Percentiles rank a stretch among this genome's conserved stretches.
Conservation (phyloP, 176 grass and related monocot genomes). For the Raddia guianensis region DNA sequence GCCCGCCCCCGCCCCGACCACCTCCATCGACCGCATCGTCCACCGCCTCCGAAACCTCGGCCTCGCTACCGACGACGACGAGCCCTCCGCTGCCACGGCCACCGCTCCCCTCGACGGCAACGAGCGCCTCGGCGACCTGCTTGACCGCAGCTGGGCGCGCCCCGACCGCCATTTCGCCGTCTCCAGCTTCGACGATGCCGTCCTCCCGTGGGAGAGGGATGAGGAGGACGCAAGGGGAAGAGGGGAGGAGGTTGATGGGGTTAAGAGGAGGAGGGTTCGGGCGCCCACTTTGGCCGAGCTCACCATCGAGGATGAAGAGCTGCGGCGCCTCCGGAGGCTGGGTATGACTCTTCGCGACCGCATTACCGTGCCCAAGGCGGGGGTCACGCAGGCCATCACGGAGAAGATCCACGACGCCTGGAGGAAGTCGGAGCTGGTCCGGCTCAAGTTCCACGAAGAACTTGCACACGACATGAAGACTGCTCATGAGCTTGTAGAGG, state of each 20-base stretch:
- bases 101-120: constrained; percentile 45
- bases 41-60: constrained; percentile 87
- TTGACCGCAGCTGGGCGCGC: constrained; percentile 83
- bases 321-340: constrained; percentile 66
- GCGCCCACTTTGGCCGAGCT: constrained; percentile 87
- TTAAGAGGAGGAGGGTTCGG: constrained; percentile 58
- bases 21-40: constrained; percentile 89
- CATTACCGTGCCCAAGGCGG: constrained; percentile 87
- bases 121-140: constrained; percentile 76
- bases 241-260: constrained; percentile 38
- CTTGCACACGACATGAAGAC: constrained; percentile 92
- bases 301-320: constrained; percentile 82
- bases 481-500: constrained; percentile 91
- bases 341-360: constrained; percentile 82
- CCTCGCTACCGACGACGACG: constrained; percentile 70
- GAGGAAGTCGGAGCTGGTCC: constrained; percentile 89
- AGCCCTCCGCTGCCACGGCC: constrained; percentile 30
- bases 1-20: constrained; percentile 30
- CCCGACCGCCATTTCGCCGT: constrained; percentile 52
- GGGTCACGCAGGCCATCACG: constrained; percentile 68
- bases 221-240: constrained; percentile 4
- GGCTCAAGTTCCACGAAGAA: constrained; percentile 92
- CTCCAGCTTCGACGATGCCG: constrained; percentile 39
- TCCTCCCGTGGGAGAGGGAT: constrained; percentile 83
- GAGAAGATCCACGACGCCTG: constrained; percentile 97